A percentile compares a stretch with the other conserved stretches of the same genome.
Conservation (phyloP, 2,329 filamentous ascomycete species). For the Dactylellina haptotyla region DNA sequence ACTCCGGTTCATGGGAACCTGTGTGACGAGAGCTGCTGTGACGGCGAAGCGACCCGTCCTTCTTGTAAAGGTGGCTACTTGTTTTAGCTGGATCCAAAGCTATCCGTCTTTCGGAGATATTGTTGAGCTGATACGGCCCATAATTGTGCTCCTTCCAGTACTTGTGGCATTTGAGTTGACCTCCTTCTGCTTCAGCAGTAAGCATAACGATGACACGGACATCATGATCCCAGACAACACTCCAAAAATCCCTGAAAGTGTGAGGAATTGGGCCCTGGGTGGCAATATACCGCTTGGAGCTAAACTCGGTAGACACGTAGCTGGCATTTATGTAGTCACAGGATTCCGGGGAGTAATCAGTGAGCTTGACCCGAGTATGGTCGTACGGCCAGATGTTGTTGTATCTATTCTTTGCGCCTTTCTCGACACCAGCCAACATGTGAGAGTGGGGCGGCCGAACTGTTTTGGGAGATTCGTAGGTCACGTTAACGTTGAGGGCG, state of each 20-base stretch:
- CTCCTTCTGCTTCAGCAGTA: constrained; percentile 91
- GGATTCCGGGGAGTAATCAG: constrained; percentile 71
- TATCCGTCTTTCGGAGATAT: constrained; percentile 82
- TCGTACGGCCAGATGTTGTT: constrained; percentile 98
- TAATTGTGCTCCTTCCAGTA: constrained; percentile 88
- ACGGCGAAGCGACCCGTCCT: constrained; percentile 54
- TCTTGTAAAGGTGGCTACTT: constrained; percentile 55
- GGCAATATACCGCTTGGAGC: constrained; percentile 93
- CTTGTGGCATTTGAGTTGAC: constrained; percentile 91
- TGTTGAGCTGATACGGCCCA: constrained; percentile 78
- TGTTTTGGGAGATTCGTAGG: constrained; percentile 66
- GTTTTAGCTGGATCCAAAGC: constrained; percentile 73
- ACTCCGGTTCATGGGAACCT: constrained; percentile 41
- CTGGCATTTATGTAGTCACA: constrained; percentile 98
- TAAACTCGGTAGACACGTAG: constrained; percentile 79
- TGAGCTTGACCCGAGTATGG: constrained; percentile 84
- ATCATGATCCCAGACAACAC: constrained; percentile 95
- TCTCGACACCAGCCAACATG: constrained; percentile 83
- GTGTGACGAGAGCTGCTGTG: constrained; percentile 52
- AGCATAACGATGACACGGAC: constrained; percentile 95
- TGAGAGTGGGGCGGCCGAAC: constrained; percentile 67
- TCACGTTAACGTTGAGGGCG: constrained; percentile 72
- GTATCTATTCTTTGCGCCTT: constrained; percentile 94
- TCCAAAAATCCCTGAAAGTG: constrained; percentile 98
- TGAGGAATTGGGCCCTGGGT: constrained; percentile 92